Evolutionary conservation across 208 protist species (phyloP), one percentile per base, ranked within the genome.

Genomic region (Leishmania braziliensis): DNA sequence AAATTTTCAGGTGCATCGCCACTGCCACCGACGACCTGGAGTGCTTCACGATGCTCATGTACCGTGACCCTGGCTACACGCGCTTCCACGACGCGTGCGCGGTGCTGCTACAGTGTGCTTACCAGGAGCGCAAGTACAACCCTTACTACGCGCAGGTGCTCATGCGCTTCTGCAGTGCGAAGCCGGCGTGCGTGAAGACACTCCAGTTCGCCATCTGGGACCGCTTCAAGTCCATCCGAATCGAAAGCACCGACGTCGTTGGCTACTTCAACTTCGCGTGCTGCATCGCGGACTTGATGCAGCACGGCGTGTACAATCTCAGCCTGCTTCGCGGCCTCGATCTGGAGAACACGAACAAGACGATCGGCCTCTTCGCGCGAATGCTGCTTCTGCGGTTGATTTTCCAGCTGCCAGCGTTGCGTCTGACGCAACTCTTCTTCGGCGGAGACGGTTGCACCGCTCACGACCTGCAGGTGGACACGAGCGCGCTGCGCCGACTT

Each of bases 151-250:
- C 81, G 53, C 84, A 91, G 50, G 88, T 97, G 56, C 81, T 97
- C 33, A 75, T 92, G 84, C 92, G 93, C 48, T 94, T 97, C 80
- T 93, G 88, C 66, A 89, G 86, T 81, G 86, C 89, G 1, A 92
- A 93, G 74, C 50, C 62, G 10, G 84, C 88, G 46, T 94, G 86
- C 83, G 77, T 82, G 60, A 95, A 93, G 75, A 90, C 86, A 43
- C 85, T 97, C 65, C 94, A 97, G 88, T 97, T 96, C 77, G 88
- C 90, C 16, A 36, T 97, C 0, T 97, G 94, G 92, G 94, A 97
- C 80, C 78, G 89, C 62, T 95, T 97, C 80, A 95, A 97, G 88
- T 65, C 73, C 29, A 91, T 97, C 65, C 90, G 92, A 39, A 86
- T 95, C 39, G 92, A 93, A 58, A 4, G 77, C 8, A 76, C 78